Evolutionary conservation across 768 basidiomycete species (phyloP).

Genomic region (Amylocystis lapponica): DNA sequence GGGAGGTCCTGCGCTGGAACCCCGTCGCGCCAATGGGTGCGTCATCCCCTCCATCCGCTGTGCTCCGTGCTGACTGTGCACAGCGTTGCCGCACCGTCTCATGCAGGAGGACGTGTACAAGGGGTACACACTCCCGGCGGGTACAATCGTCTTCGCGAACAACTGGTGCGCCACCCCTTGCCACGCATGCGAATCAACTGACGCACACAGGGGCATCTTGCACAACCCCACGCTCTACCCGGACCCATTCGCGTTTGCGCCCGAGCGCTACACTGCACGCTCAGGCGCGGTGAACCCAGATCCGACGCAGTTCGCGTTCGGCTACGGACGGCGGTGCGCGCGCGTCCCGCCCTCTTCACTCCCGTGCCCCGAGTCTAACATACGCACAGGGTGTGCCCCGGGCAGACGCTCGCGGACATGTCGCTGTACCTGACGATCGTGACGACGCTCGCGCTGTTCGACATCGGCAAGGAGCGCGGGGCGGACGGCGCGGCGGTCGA

Average conservation of each 20-base stretch:
- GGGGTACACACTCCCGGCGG: conserved; percentile 15
- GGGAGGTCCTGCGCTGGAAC: conserved; percentile 24
- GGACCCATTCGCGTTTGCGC: conserved; percentile 6
- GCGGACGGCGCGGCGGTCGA: neutral
- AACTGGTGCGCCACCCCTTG: conserved; percentile 10
- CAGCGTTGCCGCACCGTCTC: conserved; percentile 9
- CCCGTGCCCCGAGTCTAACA: no score
- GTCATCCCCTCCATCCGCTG: neutral
- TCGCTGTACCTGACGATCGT: neutral
- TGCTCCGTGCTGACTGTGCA: neutral
- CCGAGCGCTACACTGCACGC: conserved; percentile 5
- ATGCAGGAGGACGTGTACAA: conserved; percentile 18
- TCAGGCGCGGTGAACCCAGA: neutral
- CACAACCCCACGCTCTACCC: conserved; percentile 9
- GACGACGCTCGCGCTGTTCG: neutral
- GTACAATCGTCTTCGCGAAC: conserved; percentile 15
- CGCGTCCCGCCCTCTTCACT: no score
- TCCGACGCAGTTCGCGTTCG: neutral
- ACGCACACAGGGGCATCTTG: conserved; percentile 10
- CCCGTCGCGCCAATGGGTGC: conserved; percentile 22
- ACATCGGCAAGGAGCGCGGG: neutral
- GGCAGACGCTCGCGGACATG: conserved; percentile 3
- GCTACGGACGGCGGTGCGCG: conserved; percentile 7
- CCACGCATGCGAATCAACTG: no score
- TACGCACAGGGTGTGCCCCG: conserved; percentile 4